Base-by-base conservation (phyloP, 495 filamentous ascomycete species). In the Penicillium manginii region DNA sequence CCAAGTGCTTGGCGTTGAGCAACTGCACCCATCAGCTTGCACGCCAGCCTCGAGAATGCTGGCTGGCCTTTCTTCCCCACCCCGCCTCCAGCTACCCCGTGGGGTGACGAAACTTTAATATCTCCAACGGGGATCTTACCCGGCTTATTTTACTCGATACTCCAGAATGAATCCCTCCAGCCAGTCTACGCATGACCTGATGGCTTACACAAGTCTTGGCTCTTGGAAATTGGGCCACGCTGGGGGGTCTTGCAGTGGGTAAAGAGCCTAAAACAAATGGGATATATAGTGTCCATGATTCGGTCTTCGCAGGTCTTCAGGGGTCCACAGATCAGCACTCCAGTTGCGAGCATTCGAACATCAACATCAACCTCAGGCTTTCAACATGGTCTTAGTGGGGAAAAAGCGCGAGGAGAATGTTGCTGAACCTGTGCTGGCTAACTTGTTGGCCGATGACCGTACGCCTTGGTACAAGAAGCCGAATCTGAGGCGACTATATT, bases 401-500 rank as follows among this genome's bases (percentile, higher is more conserved):
- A 72, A 72, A 54, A 64, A 70, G 50, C 67, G 67, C 8, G 60
- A 70, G 53, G 69, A 72, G 42, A 59, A 73, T 59, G 56, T 73
- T 48, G 40, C 65, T 10, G 70, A 73, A 60, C 70, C 70, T 2
- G 60, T 73, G 33, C 54, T 73, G 40, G 61, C 52, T 51, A 58
- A 55, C 26, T 45, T 73, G 50, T 43, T 71, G 47, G 42, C 47
- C 12, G 59, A 67, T 5, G 70, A 71, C 33, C 57, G 43, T 46
- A 71, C 59, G 9, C 63, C 69, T 35, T 86, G 86, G 86, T 87
- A 84, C 65, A 81, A 81, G 67, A 89, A 89, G 64, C 76, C 61
- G 2, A 86, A 89, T 60, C 76, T 90, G 33, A 77, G 86, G 37
- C 52, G 59, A 33, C 71, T 90, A 58, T 90, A 89, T 68, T 67